Evolutionary conservation across 345 rosid species (phyloP), one percentile per base, ranked within the genome.

Genomic region (Syzygium aromaticum): DNA sequence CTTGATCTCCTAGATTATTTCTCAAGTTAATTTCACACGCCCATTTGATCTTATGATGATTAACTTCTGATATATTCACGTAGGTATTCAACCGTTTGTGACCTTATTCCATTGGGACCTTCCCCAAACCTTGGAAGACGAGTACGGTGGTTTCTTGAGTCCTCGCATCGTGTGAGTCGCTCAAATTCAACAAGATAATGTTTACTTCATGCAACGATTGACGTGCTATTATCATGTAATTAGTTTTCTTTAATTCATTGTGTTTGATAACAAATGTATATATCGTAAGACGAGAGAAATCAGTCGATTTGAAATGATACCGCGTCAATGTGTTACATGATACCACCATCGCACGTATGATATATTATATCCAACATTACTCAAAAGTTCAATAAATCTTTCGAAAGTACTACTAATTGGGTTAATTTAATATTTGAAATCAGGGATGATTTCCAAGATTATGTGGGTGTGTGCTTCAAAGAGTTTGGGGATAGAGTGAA

Each of bases 401-500:
- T 67, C 46, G 17, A 0, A 33, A 5, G 43, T 3, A 33, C 0
- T 11, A 30, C 0, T 4, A 8, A 19, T 67, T 67, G 46, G 23
- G 23, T 16, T 17, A 17, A 67, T 61, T 16, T 43, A 25, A 23
- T 10, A 12, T 84, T 15, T 87, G 17, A 13, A 8, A 73, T 40
- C 84, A 92, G 94, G 85, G 54, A 90, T 22, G 95, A 92, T 89
- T 93, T 91, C 84, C 86, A 56, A 0, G 92, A 89, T 33, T 93
- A 89, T 51, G 92, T 90, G 15, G 92, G 90, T 11, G 22, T 92
- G 19, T 92, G 94, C 87, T 93, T 92, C 53, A 84, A 84, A 27
- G 89, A 77, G 73, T 92, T 92, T 87, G 96, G 96, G 7, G 94
- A 94, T 46, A 54, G 94, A 85, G 96, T 94, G 82, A 94, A 94